These are phyloP conservation scores for Ogataea pignaliae DNA, from an alignment of 805 yeast genomes.

Conservation along the genomic window DNA sequence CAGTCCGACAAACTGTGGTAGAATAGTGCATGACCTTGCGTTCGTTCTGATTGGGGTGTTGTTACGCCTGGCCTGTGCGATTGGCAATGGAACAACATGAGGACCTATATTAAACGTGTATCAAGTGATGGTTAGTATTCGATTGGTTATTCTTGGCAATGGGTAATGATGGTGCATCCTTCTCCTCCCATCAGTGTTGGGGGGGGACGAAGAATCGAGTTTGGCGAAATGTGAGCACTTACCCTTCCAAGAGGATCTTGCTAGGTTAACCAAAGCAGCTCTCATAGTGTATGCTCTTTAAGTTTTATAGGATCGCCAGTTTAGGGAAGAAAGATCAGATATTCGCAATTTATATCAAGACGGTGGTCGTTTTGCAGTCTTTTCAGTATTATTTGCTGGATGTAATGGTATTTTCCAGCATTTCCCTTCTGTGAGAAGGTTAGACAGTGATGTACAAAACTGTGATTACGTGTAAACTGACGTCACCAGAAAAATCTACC, in stretches of 20 bases:
- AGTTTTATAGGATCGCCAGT: no score
- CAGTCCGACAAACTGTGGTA: conserved; percentile 94
- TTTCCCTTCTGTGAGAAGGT: no score
- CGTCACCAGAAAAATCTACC: no score
- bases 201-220: no score
- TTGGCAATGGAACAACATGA: conserved; percentile 90
- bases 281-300: conserved; percentile 30
- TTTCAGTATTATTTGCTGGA: no score
- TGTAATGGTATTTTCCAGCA: no score
- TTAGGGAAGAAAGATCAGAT: no score
- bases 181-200: no score
- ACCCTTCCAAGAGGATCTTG: conserved; percentile 60
- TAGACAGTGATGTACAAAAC: no score
- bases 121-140: background rate
- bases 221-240: conserved; percentile 8
- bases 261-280: conserved; percentile 35
- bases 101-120: conserved; percentile 50
- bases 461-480: no score
- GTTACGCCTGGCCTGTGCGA: conserved; percentile 74
- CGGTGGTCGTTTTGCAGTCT: no score
- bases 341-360: no score
- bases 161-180: background rate
- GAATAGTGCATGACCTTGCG: conserved; percentile 88
- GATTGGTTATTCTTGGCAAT: background rate
- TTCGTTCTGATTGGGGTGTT: conserved; percentile 92